Evolutionary conservation across 2,329 filamentous ascomycete species (phyloP), one percentile per base, ranked within the genome.

Genomic region (Macroventuria anomochaeta): DNA sequence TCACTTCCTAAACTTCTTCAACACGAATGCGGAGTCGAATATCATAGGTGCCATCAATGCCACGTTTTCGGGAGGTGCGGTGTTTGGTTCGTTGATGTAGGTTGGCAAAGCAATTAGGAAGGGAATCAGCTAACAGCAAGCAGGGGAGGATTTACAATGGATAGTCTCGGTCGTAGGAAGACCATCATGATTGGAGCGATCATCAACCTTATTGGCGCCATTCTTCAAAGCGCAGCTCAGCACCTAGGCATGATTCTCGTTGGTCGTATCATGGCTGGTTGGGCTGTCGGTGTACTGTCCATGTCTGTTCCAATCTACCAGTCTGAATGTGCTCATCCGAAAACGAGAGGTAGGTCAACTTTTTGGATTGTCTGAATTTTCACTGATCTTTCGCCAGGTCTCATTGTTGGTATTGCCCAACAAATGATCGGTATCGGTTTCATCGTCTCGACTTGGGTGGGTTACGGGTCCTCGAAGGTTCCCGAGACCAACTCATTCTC

Each of bases 291-390:
- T 10, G 68, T 83, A 15, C 78, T 86, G 60, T 83, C 80, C 15
- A 85, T 84, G 66, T 83, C 81, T 3, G 82, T 88, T 2, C 86
- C 85, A 3, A 80, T 85, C 28, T 88, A 88, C 66, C 85, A 87
- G 53, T 82, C 85, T 8, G 86, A 88, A 66, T 81, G 83, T 47
- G 84, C 85, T 0, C 79, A 84, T 60, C 79, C 84, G 0, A 81
- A 80, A 2, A 84, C 81, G 46, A 80, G 85, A 62, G 85, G 85
- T 61, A 57, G 2, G 17, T 12, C 3, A 11, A 7, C 11, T 13
- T 12, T 21, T 2, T 29, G 1, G 12, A 8, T 6, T 1, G 1
- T 43, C 6, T 3, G 11, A 6, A 10, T 4, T 41, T 50, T 53
- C 15, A 54, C n/a, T 21, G 3, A 18, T 5, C 25, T 4, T 12